phyloP scores from a whole-genome alignment of 257 asterid genomes.

The Solanum corneliomulleri region DNA sequence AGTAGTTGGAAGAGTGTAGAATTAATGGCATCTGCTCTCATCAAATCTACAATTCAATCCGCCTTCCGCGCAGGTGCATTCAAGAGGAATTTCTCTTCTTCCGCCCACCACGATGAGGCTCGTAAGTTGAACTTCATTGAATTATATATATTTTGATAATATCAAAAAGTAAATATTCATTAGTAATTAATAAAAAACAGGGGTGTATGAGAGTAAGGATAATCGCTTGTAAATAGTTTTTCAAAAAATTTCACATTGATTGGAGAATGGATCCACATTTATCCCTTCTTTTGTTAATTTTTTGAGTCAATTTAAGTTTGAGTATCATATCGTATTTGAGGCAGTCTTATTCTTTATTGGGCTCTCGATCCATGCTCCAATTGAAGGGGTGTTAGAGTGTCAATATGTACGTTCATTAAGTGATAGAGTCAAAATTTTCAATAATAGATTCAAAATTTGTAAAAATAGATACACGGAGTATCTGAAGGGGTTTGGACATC shows the following conservation, averaged over 20 bases:
- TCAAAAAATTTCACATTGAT: not conserved
- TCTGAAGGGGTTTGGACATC: too few species aligned
- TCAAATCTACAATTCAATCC: slow-evolving; percentile 66
- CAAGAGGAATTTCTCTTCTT: slow-evolving; percentile 49
- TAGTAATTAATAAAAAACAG: too few species aligned
- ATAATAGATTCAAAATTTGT: too few species aligned
- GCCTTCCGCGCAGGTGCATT: slow-evolving; percentile 54
- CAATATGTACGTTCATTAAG: too few species aligned
- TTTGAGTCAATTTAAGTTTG: not conserved
- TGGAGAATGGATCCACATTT: not conserved
- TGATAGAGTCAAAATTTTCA: too few species aligned
- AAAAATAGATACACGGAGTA: too few species aligned
- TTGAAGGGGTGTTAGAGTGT: not conserved
- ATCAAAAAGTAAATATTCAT: too few species aligned
- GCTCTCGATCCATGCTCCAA: not conserved
- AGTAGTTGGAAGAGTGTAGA: not conserved
- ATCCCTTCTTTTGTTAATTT: not conserved
- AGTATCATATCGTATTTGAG: not conserved
- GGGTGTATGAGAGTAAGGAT: too few species aligned
- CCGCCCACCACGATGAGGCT: slow-evolving; percentile 58
- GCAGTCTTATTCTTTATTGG: not conserved
- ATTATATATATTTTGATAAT: too few species aligned
- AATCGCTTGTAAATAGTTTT: too few species aligned
- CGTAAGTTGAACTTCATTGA: slow-evolving; percentile 13
- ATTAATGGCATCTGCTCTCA: slow-evolving; percentile 65